Percentiles rank a stretch among this genome's conserved stretches.
phyloP scores from a whole-genome alignment of 257 asterid species.

The Capsicum chinense region DNA sequence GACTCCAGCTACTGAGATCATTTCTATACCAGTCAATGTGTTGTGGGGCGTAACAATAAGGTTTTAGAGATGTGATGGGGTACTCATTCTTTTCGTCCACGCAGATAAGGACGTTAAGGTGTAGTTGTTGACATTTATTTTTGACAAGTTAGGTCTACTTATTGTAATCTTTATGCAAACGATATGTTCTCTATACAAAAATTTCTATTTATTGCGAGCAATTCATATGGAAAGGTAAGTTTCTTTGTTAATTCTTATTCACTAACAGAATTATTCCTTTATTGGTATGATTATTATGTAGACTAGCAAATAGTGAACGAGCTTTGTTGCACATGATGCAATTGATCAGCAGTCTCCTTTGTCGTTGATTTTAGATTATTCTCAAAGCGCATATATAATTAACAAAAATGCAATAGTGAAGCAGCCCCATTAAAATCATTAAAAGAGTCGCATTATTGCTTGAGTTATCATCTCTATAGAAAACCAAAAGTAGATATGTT shows the following conservation, averaged over 20 bases:
- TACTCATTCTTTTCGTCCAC: background rate
- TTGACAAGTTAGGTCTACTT: background rate
- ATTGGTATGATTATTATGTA: constrained; percentile 11
- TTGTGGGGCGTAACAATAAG: background rate
- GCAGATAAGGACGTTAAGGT: background rate
- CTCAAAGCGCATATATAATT: constrained; percentile 8
- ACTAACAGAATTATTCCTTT: background rate
- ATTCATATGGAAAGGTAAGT: background rate
- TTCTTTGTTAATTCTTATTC: background rate
- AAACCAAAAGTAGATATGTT: background rate
- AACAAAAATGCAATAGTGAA: background rate
- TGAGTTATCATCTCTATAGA: background rate
- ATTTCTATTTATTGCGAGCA: background rate
- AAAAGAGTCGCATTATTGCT: background rate
- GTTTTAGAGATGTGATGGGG: constrained; percentile 19
- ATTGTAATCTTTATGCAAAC: background rate
- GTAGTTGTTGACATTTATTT: background rate
- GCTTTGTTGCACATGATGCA: constrained; percentile 9
- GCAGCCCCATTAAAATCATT: background rate
- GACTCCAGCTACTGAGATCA: background rate
- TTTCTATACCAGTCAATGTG: background rate
- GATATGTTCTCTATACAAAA: background rate
- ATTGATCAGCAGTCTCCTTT: constrained; percentile 6
- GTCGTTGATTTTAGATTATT: background rate
- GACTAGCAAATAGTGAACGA: background rate